Base-by-base conservation (phyloP, 164 flowering plant genomes). In the Taxillus chinensis region DNA sequence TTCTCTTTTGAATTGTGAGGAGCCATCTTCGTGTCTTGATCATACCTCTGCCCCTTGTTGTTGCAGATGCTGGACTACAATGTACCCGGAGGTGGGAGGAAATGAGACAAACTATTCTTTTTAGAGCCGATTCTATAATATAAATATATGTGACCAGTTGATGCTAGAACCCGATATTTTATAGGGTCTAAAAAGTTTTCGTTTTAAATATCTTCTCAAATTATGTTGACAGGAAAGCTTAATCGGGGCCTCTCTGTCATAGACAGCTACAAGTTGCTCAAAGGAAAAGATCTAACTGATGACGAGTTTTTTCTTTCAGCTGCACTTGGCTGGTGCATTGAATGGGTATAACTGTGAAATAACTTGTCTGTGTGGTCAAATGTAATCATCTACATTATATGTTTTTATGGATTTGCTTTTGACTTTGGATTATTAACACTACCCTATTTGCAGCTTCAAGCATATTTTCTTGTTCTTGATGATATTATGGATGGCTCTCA, bases 61-160 rank as follows among this genome's bases (percentile, higher is more conserved):
- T 71, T 62, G 67, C 96, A 92, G 98, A 92, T 92, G 98, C 77
- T 92, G 83, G 96, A 92, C 68, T 87, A 92, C 80, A 92, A 90
- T 80, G 96, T 92, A 3, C 92, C 90, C 58, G 95, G 96, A 81
- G 98, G 98, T 91, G 57, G 45, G 79, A 58, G 11, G 8, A 53
- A 53, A 53, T 9, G 46, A 43, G 46, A 43, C 10, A 2, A 6
- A 43, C 10, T 6, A 43, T 43, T 43, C 10, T 43, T 27, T 27
- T 27, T 27, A 27, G 27, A 27, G 27, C 27, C 0, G 27, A 27
- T 27, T 27, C 27, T 27, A 27, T 27, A 27, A 27, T 27, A 27
- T 27, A 27, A 27, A 27, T 27, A 27, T 0, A 27, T 27, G 27
- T 27, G 27, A 27, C 27, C 51, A 48, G 51, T 27, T 27, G 27